Evolutionary conservation across 305 asterid species (phyloP).

Genomic region (Solanum chacoense): DNA sequence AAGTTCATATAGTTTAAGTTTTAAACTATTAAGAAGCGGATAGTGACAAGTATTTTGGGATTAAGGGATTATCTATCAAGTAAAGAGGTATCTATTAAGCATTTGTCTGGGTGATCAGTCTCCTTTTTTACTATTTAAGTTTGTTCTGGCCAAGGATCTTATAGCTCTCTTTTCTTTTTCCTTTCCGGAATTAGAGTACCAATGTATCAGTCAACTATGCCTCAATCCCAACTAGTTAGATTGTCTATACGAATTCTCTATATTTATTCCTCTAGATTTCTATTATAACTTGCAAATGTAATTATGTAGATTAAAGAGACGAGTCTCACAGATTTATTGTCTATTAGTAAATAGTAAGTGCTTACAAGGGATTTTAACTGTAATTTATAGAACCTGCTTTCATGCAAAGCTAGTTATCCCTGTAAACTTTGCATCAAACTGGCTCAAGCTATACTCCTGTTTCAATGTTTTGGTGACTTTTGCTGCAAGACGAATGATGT

Average conservation of each 20-base stretch:
- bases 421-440: neutral
- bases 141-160: neutral
- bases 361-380: neutral
- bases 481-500: neutral
- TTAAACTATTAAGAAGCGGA: neutral
- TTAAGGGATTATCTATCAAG: neutral
- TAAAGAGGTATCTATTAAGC: neutral
- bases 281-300: neutral
- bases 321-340: neutral
- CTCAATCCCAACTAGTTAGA: neutral
- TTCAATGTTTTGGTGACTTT: neutral
- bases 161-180: neutral
- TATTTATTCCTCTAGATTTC: neutral
- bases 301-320: neutral
- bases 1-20: neutral
- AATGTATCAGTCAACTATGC: neutral
- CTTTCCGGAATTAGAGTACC: neutral
- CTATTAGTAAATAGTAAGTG: neutral
- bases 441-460: neutral
- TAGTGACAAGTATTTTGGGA: neutral
- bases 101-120: slow-evolving; percentile 21
- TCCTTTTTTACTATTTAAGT: neutral
- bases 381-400: neutral
- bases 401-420: neutral
- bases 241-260: neutral